Evolutionary conservation across 768 basidiomycete species (phyloP).

Genomic region (Suillus cothurnatus): DNA sequence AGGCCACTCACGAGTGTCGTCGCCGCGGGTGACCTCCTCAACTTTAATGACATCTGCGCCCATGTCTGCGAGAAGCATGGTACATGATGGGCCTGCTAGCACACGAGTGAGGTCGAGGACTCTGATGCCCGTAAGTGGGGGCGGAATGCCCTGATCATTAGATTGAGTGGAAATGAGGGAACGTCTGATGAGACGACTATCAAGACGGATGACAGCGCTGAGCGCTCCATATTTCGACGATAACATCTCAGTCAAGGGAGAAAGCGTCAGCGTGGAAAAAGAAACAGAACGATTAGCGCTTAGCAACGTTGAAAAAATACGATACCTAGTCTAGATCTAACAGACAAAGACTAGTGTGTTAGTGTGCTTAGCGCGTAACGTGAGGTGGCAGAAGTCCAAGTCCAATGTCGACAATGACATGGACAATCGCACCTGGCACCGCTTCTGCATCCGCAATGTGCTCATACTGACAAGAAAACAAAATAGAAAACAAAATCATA

Average conservation of each 20-base stretch:
- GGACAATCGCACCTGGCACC: constrained; percentile 25
- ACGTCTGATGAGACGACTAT: not conserved
- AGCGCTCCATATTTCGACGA: not conserved
- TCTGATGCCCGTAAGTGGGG: constrained; percentile 77
- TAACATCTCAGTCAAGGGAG: not conserved
- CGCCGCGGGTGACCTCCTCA: constrained; percentile 77
- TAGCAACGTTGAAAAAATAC: not conserved
- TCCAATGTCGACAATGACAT: not conserved
- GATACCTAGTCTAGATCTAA: not conserved
- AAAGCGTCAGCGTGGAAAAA: not conserved
- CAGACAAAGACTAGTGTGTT: constrained; percentile 16
- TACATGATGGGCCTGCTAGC: constrained; percentile 89
- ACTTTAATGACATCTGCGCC: constrained; percentile 95
- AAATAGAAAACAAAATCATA: constrained; percentile 4
- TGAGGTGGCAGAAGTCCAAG: constrained; percentile 31
- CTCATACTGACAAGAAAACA: constrained; percentile 10
- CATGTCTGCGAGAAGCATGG: constrained; percentile 91
- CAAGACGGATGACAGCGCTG: not conserved
- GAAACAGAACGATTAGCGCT: not conserved
- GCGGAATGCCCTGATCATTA: constrained; percentile 54
- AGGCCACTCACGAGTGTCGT: constrained; percentile 76
- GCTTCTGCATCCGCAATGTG: constrained; percentile 15
- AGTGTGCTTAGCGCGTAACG: not conserved
- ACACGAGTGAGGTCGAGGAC: constrained; percentile 91
- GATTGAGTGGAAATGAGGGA: constrained; percentile 1